phyloP scores from a whole-genome alignment of 2,329 filamentous ascomycete species.

The Aspergillus ibericus region DNA sequence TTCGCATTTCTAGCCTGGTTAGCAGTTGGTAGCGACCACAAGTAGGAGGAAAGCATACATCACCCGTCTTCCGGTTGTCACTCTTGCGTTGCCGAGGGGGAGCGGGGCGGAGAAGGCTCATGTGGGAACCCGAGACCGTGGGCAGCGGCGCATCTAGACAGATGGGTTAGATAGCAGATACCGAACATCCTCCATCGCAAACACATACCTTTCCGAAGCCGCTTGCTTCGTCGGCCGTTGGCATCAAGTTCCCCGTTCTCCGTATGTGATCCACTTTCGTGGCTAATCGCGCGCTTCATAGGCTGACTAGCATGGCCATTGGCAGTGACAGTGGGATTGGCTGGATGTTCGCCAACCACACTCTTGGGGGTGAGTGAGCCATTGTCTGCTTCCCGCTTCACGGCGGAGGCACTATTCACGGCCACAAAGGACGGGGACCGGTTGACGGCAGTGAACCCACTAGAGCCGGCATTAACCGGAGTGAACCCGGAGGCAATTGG shows the following conservation, averaged over 20 bases:
- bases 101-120: conserved; percentile 87
- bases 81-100: conserved; percentile 59
- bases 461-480: conserved; percentile 63
- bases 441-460: conserved; percentile 62
- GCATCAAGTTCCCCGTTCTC: conserved; percentile 60
- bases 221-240: conserved; percentile 80
- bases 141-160: conserved; percentile 55
- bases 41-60: conserved; percentile 44
- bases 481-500: conserved; percentile 61
- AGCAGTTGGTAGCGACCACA: conserved; percentile 22
- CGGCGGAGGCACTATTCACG: conserved; percentile 40
- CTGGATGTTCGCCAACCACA: conserved; percentile 63
- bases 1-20: conserved; percentile 69
- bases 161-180: background rate
- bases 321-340: conserved; percentile 57
- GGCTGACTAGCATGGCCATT: conserved; percentile 57
- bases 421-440: conserved; percentile 46
- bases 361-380: conserved; percentile 62
- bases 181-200: conserved; percentile 11
- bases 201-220: conserved; percentile 75
- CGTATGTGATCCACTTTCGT: conserved; percentile 48
- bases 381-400: conserved; percentile 56
- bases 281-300: conserved; percentile 76
- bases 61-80: conserved; percentile 57
- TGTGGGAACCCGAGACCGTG: conserved; percentile 92